Conservation (phyloP, 495 filamentous ascomycete species). For the Coniosporium apollinis region DNA sequence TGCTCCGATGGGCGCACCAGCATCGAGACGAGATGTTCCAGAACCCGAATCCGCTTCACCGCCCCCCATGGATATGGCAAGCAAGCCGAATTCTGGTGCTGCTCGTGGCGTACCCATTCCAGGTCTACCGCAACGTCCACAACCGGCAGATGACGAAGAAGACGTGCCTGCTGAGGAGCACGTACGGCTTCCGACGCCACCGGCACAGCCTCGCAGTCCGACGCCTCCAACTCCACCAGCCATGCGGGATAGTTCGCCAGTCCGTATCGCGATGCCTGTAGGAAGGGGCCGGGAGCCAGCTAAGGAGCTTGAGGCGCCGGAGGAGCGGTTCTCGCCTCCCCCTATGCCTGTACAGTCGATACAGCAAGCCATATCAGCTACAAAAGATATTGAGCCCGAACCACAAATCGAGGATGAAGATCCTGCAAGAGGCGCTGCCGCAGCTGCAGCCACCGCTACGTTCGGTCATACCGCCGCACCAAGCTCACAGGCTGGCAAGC, state of each 20-base stretch:
- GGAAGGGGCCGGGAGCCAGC: conserved; percentile 40
- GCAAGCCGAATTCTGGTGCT: conserved; percentile 38
- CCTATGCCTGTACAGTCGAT: conserved; percentile 41
- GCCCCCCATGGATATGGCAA: conserved; percentile 43
- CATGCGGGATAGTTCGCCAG: conserved; percentile 47
- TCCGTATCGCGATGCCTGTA: conserved; percentile 78
- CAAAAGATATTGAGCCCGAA: conserved; percentile 48
- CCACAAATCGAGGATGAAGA: conserved; percentile 35
- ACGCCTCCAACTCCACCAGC: conserved; percentile 38
- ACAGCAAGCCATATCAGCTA: conserved; percentile 39
- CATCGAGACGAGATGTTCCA: conserved; percentile 27
- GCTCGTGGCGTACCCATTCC: conserved; percentile 53
- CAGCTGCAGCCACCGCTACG: conserved; percentile 30
- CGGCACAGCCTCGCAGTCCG: conserved; percentile 39
- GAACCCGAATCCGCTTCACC: conserved; percentile 38
- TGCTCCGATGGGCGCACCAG: conserved; percentile 44
- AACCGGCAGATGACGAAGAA: conserved; percentile 35
- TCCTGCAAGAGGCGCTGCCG: conserved; percentile 43
- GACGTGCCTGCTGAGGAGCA: conserved; percentile 33
- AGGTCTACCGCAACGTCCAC: conserved; percentile 46
- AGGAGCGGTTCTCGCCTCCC: conserved; percentile 32
- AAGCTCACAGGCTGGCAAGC: conserved; percentile 33
- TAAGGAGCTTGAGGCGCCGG: conserved; percentile 32
- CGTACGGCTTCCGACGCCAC: conserved; percentile 37
- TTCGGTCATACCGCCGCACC: conserved; percentile 20